Base-by-base conservation (phyloP, 306 rosid genomes). In the Quercus variabilis region DNA sequence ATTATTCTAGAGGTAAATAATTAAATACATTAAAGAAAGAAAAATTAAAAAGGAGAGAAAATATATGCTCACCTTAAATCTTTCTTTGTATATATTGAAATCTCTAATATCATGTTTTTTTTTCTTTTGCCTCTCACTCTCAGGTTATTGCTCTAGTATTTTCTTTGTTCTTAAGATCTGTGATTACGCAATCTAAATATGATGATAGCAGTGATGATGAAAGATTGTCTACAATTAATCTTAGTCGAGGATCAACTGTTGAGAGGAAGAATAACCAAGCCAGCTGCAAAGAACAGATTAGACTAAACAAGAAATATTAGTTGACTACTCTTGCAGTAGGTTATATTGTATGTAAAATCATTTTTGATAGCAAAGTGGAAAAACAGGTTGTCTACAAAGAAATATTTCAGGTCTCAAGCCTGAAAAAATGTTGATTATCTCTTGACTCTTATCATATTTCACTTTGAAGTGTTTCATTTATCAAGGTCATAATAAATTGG, bases 1-100 rank as follows among this genome's bases (percentile, higher is more conserved):
- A 43, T 80, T 5, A 26, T 60, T 69, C 38, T 77, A 43, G 74
- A 77, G 85, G 87, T 80, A 65, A 55, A 25, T 14, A 72, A 14
- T 59, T 21, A 59, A 19, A 46, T 11, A 46, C 52, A 9, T 5
- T 25, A 11, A 25, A 26, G 5, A 26, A 25, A 26, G 14, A 60
- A 11, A 10, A 21, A 60, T 5, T 13, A 12, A 1, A 26, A 12
- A 62, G 1, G 38, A 62, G 23, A 58, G 64, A 58, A 58, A 20
- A 58, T 6, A n/a, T 21, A 43, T 43, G 1, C 13, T 9, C 51
- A 43, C 9, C 30, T 12, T 21, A 12, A 7, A n/a, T n/a, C 2
- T n/a, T 56, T 56, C n/a, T 20, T 0, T 58, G 13, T 10, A 10
- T 58, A 20, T 58, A 6, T 10, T 20, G 5, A 58, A 54, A 58